Conservation (phyloP, 495 filamentous ascomycete genomes). For the Chaetomium fimeti region DNA sequence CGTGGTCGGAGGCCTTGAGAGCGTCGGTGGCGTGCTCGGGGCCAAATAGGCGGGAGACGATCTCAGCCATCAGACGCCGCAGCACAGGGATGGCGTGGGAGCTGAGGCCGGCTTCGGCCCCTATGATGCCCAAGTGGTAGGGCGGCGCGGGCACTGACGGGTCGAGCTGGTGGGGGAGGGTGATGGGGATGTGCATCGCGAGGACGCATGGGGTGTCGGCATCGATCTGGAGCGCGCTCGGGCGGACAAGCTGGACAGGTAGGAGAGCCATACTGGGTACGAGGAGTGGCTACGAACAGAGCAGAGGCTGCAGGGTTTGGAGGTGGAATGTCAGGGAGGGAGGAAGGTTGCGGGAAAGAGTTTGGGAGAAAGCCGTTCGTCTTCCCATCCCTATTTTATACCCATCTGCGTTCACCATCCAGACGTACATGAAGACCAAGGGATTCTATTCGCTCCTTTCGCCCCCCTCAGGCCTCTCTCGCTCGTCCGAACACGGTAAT, state of each 20-base stretch:
- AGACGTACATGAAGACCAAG: too few relatives aligned
- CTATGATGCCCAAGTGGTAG: not conserved
- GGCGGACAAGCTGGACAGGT: constrained; percentile 3
- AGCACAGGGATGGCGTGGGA: constrained; percentile 7
- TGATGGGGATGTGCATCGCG: constrained; percentile 3
- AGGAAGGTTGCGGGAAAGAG: not conserved
- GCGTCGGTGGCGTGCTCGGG: not conserved
- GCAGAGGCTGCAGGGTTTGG: not conserved
- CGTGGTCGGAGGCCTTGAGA: not conserved
- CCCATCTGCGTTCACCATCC: not conserved
- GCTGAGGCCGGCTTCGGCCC: not conserved
- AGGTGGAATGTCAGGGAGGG: not conserved
- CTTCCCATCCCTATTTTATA: not conserved
- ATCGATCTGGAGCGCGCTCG: constrained; percentile 2
- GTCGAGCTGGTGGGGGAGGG: not conserved
- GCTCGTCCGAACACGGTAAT: too few relatives aligned
- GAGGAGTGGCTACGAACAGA: not conserved
- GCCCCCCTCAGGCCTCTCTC: too few relatives aligned
- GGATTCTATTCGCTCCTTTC: too few relatives aligned
- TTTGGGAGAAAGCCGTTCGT: not conserved
- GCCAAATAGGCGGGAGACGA: not conserved
- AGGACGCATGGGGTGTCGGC: constrained; percentile 7
- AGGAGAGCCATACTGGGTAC: not conserved
- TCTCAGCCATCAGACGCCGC: not conserved
- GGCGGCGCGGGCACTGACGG: constrained; percentile 4